Conservation (phyloP, 805 yeast genomes). For the Ogataea parapolymorpha region DNA sequence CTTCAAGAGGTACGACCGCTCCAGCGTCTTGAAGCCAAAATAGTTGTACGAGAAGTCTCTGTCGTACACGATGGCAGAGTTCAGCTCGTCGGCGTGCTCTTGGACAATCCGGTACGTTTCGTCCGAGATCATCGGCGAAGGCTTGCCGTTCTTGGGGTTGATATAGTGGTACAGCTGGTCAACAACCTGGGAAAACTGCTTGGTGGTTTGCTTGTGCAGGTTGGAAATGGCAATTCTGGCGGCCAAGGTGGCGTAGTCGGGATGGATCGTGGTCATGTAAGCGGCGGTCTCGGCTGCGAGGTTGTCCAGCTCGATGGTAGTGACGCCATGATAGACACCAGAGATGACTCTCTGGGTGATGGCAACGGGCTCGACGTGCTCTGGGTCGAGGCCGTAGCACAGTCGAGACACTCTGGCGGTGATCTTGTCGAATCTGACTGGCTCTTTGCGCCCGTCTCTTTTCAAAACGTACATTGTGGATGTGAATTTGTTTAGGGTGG, state of each 20-base stretch:
- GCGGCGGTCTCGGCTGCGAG: constrained; percentile 95
- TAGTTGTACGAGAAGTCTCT: constrained; percentile 61
- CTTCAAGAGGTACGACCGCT: constrained; percentile 54
- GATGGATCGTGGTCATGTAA: constrained; percentile 94
- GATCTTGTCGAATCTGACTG: constrained; percentile 93
- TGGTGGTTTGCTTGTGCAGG: constrained; percentile 90
- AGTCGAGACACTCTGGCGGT: constrained; percentile 92
- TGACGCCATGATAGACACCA: constrained; percentile 97
- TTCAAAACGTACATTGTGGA: constrained; percentile 72
- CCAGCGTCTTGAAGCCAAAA: constrained; percentile 60
- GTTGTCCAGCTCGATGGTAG: constrained; percentile 81
- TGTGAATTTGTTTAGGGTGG: constrained; percentile 7
- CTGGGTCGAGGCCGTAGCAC: constrained; percentile 89
- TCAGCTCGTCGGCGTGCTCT: constrained; percentile 60
- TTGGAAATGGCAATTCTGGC: constrained; percentile 95
- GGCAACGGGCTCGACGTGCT: constrained; percentile 91
- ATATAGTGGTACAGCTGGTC: constrained; percentile 70
- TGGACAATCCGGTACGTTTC: constrained; percentile 61
- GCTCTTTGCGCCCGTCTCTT: constrained; percentile 93
- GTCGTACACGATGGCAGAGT: constrained; percentile 69
- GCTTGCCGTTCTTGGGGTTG: constrained; percentile 73
- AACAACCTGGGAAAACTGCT: constrained; percentile 75
- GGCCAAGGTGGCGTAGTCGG: constrained; percentile 94
- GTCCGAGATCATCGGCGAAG: constrained; percentile 66
- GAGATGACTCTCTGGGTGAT: constrained; percentile 94